A percentile compares a stretch with the other conserved stretches of the same genome.
phyloP scores from a whole-genome alignment of 1,284 basidiomycete species.

The Schizophyllum commune region DNA sequence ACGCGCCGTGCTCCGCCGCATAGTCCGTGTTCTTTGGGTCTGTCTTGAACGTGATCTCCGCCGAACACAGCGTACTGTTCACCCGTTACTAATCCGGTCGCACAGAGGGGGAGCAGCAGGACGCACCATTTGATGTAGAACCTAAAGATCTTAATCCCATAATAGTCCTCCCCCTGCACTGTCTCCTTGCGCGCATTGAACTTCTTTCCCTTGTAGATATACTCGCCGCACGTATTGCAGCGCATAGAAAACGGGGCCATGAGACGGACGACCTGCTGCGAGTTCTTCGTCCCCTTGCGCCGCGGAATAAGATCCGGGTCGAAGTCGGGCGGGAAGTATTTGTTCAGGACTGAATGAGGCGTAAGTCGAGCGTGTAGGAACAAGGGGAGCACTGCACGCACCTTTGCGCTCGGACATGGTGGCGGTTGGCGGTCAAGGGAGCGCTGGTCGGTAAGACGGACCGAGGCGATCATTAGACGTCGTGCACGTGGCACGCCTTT shows the following conservation, averaged over 20 bases:
- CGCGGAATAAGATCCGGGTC: conserved; percentile 95
- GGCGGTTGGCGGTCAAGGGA: neutral
- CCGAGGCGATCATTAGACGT: neutral
- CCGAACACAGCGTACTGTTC: conserved; percentile 80
- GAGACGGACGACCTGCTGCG: conserved; percentile 93
- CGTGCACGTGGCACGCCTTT: neutral
- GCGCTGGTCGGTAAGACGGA: neutral
- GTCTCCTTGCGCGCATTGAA: conserved; percentile 99
- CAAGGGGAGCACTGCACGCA: neutral
- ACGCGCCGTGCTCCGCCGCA: conserved; percentile 85
- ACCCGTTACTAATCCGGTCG: conserved; percentile 1
- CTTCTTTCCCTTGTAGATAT: conserved; percentile 98
- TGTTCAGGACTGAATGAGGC: conserved; percentile 65
- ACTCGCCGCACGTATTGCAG: conserved; percentile 94
- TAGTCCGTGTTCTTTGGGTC: conserved; percentile 99
- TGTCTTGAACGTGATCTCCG: conserved; percentile 99
- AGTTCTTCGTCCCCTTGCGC: conserved; percentile 82
- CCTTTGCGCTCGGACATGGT: conserved; percentile 14
- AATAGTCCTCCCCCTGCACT: conserved; percentile 94
- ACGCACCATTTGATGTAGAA: conserved; percentile 79
- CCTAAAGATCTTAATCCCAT: conserved; percentile 93
- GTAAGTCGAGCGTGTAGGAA: neutral
- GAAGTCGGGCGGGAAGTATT: conserved; percentile 92
- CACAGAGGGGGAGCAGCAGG: neutral
- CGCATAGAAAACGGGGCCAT: conserved; percentile 99